These are phyloP conservation scores for Bretziella fagacearum DNA, from an alignment of 2,329 filamentous ascomycete genomes.

Conservation along the genomic window DNA sequence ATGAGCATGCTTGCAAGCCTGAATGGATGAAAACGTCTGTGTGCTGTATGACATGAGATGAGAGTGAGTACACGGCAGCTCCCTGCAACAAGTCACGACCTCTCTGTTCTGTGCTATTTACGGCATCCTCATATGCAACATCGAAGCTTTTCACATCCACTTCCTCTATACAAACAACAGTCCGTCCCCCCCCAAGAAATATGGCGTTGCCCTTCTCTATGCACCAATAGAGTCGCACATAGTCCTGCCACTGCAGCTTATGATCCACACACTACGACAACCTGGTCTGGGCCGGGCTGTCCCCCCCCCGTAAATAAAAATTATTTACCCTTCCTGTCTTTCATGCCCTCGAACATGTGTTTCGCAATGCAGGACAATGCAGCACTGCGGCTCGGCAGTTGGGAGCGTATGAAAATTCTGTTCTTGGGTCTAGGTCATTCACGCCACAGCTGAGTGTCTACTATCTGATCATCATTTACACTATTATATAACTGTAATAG, in stretches of 20 bases:
- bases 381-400: slow-evolving; percentile 8
- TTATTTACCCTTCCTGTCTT: slow-evolving; percentile 1
- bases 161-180: background rate
- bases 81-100: background rate
- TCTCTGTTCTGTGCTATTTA: background rate
- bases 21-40: too few relatives aligned
- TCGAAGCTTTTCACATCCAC: background rate
- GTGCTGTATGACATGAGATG: too few relatives aligned
- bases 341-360: background rate
- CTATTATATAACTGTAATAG: background rate
- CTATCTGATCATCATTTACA: background rate
- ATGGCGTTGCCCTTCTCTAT: background rate
- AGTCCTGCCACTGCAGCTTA: background rate
- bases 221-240: background rate
- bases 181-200: background rate
- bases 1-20: too few relatives aligned
- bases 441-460: background rate
- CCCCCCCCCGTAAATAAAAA: background rate
- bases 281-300: background rate
- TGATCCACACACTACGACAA: background rate
- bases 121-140: background rate
- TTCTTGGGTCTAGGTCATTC: background rate
- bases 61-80: too few relatives aligned
- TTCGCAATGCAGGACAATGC: background rate
- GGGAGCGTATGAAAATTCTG: slow-evolving; percentile 3